Base-by-base conservation (phyloP, 345 rosid species). In the Clarkia xantiana region DNA sequence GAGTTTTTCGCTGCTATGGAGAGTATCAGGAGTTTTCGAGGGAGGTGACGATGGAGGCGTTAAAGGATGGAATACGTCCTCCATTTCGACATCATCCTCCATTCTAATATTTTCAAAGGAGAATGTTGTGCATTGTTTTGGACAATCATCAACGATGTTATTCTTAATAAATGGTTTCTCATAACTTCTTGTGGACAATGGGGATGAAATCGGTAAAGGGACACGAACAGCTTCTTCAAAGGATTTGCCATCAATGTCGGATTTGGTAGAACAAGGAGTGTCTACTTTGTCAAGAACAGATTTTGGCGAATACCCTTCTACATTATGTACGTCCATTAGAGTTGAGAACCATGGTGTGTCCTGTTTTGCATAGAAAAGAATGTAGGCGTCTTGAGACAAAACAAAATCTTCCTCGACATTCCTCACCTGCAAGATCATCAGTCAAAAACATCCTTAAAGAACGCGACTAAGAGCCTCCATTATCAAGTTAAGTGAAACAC, bases 321-420 rank as follows among this genome's bases (percentile, higher is more conserved):
- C 58, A 51, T 60, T 62, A 49, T 62, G 62, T 44, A 54, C 52
- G 72, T 75, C 78, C 40, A 67, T 65, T 49, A 67, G 65, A 58
- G 58, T 72, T 41, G 81, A 74, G 70, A 82, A 74, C 99, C 90
- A 93, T 9, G 84, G 82, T 17, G 71, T 73, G 22, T 57, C 84
- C 60, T 76, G 77, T 69, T 72, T 77, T 11, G 77, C 84, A 67
- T 93, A 93, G 53, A 87, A 82, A 48, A 93, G 71, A 52, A 87
- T 76, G 59, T 93, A 93, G 23, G 99, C 81, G 48, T 76, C 75
- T 52, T 72, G 70, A 62, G 82, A 76, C 29, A 87, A 63, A 53
- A 82, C 95, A 50, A n/a, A 29, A 9, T 75, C 79, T 55, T 78
- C 82, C 40, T 65, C 59, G 48, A 71, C 70, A 46, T 54, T 65